A percentile compares a stretch with the other conserved stretches of the same genome.
These are phyloP conservation scores for Tillandsia fasciculata DNA, from an alignment of 176 grass and related monocot species.

Conservation along the genomic window DNA sequence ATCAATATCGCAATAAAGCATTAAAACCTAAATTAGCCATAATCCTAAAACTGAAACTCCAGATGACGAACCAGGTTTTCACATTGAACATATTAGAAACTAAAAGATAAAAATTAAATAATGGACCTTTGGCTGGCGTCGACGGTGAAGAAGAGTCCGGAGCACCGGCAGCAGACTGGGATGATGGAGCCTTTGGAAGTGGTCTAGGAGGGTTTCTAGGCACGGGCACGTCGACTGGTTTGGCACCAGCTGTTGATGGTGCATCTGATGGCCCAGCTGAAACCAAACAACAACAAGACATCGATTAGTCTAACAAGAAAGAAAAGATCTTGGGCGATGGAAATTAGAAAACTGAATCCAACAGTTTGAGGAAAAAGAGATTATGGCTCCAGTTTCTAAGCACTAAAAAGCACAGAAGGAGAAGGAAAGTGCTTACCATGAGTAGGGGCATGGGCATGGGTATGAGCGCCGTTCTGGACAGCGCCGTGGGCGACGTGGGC, in stretches of 20 bases:
- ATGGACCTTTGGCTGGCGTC: slow-evolving; percentile 25
- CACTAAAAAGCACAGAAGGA: not conserved
- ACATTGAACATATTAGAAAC: not conserved
- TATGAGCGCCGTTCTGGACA: slow-evolving; percentile 34
- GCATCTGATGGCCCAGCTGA: slow-evolving; percentile 17
- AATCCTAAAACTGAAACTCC: not conserved
- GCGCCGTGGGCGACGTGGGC: slow-evolving; percentile 12
- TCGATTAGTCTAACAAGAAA: not conserved
- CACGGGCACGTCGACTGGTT: slow-evolving; percentile 21
- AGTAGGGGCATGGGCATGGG: slow-evolving; percentile 23
- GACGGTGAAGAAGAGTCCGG: slow-evolving; percentile 30
- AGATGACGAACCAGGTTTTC: not conserved
- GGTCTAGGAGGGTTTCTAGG: slow-evolving; percentile 42
- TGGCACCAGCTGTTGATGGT: slow-evolving; percentile 23
- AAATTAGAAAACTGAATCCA: not conserved
- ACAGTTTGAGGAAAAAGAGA: not conserved
- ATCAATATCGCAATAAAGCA: not conserved
- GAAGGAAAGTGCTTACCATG: slow-evolving; percentile 7
- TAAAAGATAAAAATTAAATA: not conserved
- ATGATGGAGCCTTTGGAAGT: slow-evolving; percentile 33
- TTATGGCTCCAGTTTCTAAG: not conserved
- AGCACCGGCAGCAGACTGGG: slow-evolving; percentile 19
- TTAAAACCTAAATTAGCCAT: not conserved
- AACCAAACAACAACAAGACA: slow-evolving; percentile 3
- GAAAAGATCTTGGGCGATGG: not conserved